Base-by-base conservation (phyloP, 148 eudicot species). In the Salicornia ramosissima region DNA sequence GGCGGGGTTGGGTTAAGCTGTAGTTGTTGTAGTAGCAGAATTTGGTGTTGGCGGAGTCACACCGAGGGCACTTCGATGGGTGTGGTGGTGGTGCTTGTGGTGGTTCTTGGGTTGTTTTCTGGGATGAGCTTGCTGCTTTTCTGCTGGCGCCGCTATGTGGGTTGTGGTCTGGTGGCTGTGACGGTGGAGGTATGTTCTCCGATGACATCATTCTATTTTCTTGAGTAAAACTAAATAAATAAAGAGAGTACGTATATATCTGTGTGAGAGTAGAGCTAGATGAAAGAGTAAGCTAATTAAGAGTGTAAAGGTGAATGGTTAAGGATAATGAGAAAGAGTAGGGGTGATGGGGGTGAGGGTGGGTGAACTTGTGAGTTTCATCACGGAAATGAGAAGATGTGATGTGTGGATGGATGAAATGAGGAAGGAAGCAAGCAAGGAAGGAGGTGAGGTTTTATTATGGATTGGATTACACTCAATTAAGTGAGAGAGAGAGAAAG, bases 1-100 rank as follows among this genome's bases (percentile, higher is more conserved):
- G 92, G 45, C 98, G 73, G 5, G 98, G 98, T 64, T 93, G 98
- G 1, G 87, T 62, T 31, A 93, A 83, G 73, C 91, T 93, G 81
- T 93, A 93, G 65, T 93, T 93, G 83, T 93, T 93, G 87, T 88
- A 93, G 87, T 93, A 90, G 74, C 96, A 90, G 79, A 93, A 90
- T 71, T 93, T 93, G 19, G 98, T 93, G 84, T 93, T 90, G 2
- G 86, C 53, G 4, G 98, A 93, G 67, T 88, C 92, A 33, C 98
- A 93, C n/a, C 98, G 78, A 0, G 95, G 98, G 71, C 98, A 93
- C 74, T 80, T 82, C 11, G 70, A 71, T 31, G 83, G 74, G n/a
- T n/a, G n/a, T 1, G 55, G 77, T 21, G 83, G 76, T 11, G 57
- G 78, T 25, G 82, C 79, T 49, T 80, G 82, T 1, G 83, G 83